A percentile compares a stretch with the other conserved stretches of the same genome.
Evolutionary conservation across 768 basidiomycete species (phyloP).

Genomic region (Cubamyces lactineus): DNA sequence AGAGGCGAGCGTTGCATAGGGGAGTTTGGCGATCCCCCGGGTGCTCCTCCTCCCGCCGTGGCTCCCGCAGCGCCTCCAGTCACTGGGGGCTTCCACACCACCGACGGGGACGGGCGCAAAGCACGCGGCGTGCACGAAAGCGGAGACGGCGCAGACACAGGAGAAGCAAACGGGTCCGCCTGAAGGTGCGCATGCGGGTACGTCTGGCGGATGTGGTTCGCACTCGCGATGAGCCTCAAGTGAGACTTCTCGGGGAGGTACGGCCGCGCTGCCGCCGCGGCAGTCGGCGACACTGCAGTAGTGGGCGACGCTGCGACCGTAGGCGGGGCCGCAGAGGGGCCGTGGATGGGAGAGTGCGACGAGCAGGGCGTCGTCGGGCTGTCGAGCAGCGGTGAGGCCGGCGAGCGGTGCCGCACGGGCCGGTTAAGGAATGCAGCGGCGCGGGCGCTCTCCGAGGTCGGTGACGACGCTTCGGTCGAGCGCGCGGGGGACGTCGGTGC

Average conservation of each 20-base stretch:
- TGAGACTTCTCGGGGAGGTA: constrained; percentile 21
- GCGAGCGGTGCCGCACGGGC: constrained; percentile 18
- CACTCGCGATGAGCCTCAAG: constrained; percentile 11
- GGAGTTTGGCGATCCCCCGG: background rate
- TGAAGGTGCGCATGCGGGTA: constrained; percentile 10
- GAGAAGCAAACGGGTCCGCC: background rate
- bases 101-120: constrained; percentile 15
- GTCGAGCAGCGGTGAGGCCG: background rate
- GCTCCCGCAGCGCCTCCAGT: background rate
- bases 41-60: background rate
- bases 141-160: background rate
- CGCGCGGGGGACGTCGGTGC: constrained; percentile 8
- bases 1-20: constrained; percentile 8
- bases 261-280: constrained; percentile 2
- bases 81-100: constrained; percentile 19
- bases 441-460: constrained; percentile 6
- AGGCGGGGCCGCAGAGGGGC: background rate
- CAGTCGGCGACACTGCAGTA: background rate
- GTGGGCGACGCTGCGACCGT: too few relatives aligned
- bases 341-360: background rate
- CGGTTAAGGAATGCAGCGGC: constrained; percentile 23
- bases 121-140: constrained; percentile 5
- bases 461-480: background rate
- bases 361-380: constrained; percentile 12
- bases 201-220: constrained; percentile 5